phyloP scores from a whole-genome alignment of 495 filamentous ascomycete genomes.

The Terfezia boudieri region DNA sequence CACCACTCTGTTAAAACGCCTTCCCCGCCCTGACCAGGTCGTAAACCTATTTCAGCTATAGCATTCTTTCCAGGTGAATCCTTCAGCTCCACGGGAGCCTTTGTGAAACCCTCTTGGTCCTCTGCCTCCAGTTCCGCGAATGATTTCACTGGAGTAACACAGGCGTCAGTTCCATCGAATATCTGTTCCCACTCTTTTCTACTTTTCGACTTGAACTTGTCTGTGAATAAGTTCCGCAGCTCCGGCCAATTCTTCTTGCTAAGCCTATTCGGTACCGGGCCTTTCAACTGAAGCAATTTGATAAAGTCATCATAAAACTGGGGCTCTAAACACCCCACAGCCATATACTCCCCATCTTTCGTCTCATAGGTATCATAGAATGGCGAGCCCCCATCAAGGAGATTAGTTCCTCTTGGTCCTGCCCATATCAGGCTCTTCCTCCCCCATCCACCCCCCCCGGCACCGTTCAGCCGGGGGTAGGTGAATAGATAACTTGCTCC shows the following conservation, averaged over 20 bases:
- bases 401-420: conserved; percentile 44
- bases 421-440: conserved; percentile 34
- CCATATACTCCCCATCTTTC: conserved; percentile 58
- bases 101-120: conserved; percentile 32
- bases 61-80: conserved; percentile 40
- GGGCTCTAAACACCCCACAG: conserved; percentile 75
- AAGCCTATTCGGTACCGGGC: conserved; percentile 30
- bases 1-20: conserved; percentile 50
- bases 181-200: conserved; percentile 61
- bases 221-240: conserved; percentile 36
- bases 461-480: conserved; percentile 37
- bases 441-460: conserved; percentile 3
- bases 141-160: conserved; percentile 65
- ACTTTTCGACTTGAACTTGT: conserved; percentile 47
- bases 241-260: conserved; percentile 43
- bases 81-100: conserved; percentile 47
- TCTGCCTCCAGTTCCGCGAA: conserved; percentile 46
- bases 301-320: conserved; percentile 56
- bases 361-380: conserved; percentile 81
- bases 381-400: conserved; percentile 64
- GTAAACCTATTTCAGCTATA: conserved; percentile 33
- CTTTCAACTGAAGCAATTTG: conserved; percentile 35
- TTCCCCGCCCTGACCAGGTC: conserved; percentile 47
- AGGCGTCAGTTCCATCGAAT: conserved; percentile 80
- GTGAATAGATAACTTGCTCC: conserved; percentile 55